These are phyloP conservation scores for Trichocladium uniseriatum DNA, from an alignment of 495 filamentous ascomycete species.

Conservation along the genomic window DNA sequence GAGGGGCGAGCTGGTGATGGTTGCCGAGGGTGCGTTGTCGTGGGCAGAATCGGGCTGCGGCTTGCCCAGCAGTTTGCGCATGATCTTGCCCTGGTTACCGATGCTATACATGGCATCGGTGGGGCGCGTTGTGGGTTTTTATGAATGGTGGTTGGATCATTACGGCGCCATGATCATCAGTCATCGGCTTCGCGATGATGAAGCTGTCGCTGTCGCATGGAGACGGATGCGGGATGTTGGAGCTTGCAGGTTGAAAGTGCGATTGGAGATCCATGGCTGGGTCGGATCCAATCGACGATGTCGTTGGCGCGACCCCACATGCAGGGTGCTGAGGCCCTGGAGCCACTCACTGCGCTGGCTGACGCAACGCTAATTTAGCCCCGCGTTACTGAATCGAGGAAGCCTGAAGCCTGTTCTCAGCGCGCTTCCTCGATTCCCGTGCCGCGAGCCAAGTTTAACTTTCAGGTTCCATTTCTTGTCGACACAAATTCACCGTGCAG, in stretches of 20 bases:
- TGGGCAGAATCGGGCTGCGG: constrained; percentile 26
- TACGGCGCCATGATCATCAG: neutral
- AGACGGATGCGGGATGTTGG: too few relatives aligned
- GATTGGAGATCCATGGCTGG: too few relatives aligned
- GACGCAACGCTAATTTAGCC: too few relatives aligned
- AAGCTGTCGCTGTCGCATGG: neutral
- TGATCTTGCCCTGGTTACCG: constrained; percentile 39
- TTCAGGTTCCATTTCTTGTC: neutral
- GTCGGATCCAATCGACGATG: too few relatives aligned
- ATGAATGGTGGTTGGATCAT: neutral
- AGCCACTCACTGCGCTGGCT: too few relatives aligned
- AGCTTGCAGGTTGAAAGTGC: too few relatives aligned
- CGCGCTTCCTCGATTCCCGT: too few relatives aligned
- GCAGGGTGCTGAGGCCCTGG: too few relatives aligned
- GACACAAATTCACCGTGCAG: too few relatives aligned
- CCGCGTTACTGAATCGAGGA: too few relatives aligned
- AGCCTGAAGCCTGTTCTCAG: neutral
- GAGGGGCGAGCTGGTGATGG: constrained; percentile 32
- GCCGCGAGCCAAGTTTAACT: neutral
- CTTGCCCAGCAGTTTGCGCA: constrained; percentile 46
- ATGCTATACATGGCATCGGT: constrained; percentile 25
- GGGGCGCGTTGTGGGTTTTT: too few relatives aligned
- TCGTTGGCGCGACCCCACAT: too few relatives aligned
- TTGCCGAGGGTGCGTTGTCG: constrained; percentile 22
- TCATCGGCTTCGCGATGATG: neutral